Conservation (phyloP, 208 protist species). For the Trypanosomatidae sp. region DNA sequence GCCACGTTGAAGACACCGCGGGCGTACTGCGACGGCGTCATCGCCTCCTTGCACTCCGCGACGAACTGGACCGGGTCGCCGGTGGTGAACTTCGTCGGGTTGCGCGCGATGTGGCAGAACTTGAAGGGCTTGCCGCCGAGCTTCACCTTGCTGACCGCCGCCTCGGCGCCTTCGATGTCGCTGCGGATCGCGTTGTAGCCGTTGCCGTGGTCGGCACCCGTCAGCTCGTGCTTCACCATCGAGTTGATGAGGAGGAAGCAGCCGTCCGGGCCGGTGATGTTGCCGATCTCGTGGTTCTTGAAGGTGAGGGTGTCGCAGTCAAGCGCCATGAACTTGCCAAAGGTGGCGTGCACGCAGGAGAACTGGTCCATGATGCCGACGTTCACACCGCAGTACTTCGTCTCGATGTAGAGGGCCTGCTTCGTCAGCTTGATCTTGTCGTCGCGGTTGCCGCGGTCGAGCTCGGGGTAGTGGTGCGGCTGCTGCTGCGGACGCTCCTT, state of each 20-base stretch:
- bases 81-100: slow-evolving; percentile 43
- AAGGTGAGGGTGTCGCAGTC: slow-evolving; percentile 76
- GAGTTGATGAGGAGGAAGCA: slow-evolving; percentile 73
- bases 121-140: slow-evolving; percentile 48
- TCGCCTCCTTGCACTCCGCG: slow-evolving; percentile 44
- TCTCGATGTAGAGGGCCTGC: slow-evolving; percentile 65
- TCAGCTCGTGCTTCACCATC: slow-evolving; percentile 62
- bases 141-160: slow-evolving; percentile 47
- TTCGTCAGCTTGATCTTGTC: slow-evolving; percentile 51
- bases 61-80: slow-evolving; percentile 53
- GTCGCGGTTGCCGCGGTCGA: slow-evolving; percentile 27
- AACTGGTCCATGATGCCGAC: slow-evolving; percentile 93
- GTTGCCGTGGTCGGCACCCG: slow-evolving; percentile 34
- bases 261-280: slow-evolving; percentile 40
- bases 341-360: slow-evolving; percentile 67
- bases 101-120: slow-evolving; percentile 60
- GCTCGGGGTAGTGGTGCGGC: slow-evolving; percentile 30
- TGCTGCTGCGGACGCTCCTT: slow-evolving; percentile 6
- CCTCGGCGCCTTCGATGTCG: slow-evolving; percentile 53
- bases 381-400: slow-evolving; percentile 71
- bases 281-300: slow-evolving; percentile 44
- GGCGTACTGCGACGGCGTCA: slow-evolving; percentile 45
- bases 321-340: slow-evolving; percentile 53
- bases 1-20: slow-evolving; percentile 58
- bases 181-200: slow-evolving; percentile 57